phyloP scores from a whole-genome alignment of 2,329 filamentous ascomycete genomes.

The Colletotrichum abscissum region DNA sequence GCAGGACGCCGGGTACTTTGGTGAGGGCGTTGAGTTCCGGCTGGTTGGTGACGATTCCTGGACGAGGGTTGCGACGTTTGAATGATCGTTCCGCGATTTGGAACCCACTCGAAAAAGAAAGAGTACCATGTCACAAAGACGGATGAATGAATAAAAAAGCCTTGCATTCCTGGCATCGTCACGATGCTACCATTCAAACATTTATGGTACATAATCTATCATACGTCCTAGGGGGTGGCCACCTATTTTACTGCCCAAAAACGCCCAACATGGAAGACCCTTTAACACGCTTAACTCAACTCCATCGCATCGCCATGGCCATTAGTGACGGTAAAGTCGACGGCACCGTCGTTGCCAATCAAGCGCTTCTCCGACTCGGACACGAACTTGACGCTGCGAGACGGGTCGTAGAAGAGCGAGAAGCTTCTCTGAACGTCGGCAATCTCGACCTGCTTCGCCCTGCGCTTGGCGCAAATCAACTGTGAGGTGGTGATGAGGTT shows the following conservation, averaged over 20 bases:
- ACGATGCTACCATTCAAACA: conserved; percentile 27
- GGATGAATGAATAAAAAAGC: conserved; percentile 18
- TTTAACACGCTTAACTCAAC: conserved; percentile 48
- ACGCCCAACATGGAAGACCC: conserved; percentile 31
- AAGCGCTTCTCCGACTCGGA: conserved; percentile 90
- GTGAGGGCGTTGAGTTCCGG: conserved; percentile 85
- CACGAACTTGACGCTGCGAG: conserved; percentile 90
- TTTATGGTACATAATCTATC: conserved; percentile 37
- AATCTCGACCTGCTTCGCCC: conserved; percentile 83
- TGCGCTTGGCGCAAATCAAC: conserved; percentile 86
- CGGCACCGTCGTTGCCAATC: conserved; percentile 86
- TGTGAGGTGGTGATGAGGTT: conserved; percentile 97
- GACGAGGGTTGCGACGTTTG: conserved; percentile 62
- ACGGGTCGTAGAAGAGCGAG: conserved; percentile 91
- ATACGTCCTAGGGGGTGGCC: conserved; percentile 28
- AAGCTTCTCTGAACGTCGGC: conserved; percentile 95
- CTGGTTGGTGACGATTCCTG: conserved; percentile 67
- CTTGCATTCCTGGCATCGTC: conserved; percentile 30
- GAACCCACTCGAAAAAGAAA: not conserved
- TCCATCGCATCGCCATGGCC: conserved; percentile 65
- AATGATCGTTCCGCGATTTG: conserved; percentile 30
- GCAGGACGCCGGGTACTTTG: conserved; percentile 93
- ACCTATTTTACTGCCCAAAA: conserved; percentile 33
- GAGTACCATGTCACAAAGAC: not conserved
- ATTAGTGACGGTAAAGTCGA: conserved; percentile 73